Evolutionary conservation across 2,329 filamentous ascomycete genomes (phyloP), one percentile per base, ranked within the genome.

Genomic region (Paecilomyces sp.): DNA sequence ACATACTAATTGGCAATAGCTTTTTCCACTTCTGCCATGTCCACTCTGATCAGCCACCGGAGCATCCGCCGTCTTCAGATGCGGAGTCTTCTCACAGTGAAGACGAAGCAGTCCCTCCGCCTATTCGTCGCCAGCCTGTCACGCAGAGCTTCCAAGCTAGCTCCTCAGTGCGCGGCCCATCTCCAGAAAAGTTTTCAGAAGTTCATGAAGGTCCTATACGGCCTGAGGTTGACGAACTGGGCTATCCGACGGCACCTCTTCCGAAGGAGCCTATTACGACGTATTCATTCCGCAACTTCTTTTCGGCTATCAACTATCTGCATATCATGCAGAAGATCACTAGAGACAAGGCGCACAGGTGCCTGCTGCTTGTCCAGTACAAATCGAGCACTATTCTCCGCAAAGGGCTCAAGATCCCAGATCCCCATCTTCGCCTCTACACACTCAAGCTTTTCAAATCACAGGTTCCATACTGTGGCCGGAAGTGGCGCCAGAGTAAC

Each of bases 381-480:
- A 97, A 97, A 77, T 94, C 89, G 55, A 92, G 88, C 60, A 91
- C 91, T 61, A 96, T 97, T 67, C 84, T 99, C 28, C 89, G 92
- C 67, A 97, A 96, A 74, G 88, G 90, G 5, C 85, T 99, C 15
- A 93, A 94, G 66, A 89, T 97, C 24, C 93, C 93, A 0, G 91
- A 99, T 69, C 88, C 88, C 1, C 85, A 91, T 68, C 82, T 99
- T 50, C 87, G 94, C 5, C 86, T 96, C 52, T 97, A 97, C 79
- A 96, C 94, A 0, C 85, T 99, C 66, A 99, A 99, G 77, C 83
- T 99, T 0, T 97, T 97, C 86, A 99, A 99, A 76, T 94, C 92
- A 62, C 94, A 99, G 75, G 94, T 99, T 3, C 94, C 94, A 0
- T 99, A 96, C 80, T 97, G 93, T 74, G 93, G 94, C 24, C 88